phyloP scores from a whole-genome alignment of 2,329 filamentous ascomycete genomes.

The Akanthomyces uredinophilus region DNA sequence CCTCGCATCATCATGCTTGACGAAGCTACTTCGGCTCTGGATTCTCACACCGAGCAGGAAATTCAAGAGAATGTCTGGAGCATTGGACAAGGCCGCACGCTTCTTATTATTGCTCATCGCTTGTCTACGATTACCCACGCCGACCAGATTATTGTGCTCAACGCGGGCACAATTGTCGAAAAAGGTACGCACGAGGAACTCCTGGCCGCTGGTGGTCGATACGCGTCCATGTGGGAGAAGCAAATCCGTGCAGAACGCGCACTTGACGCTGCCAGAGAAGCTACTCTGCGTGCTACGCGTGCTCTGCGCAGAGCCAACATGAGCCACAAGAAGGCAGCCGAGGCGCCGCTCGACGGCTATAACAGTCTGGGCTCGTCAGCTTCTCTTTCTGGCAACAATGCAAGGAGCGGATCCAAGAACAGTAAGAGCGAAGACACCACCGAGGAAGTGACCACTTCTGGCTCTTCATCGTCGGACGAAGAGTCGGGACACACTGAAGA shows the following conservation, averaged over 20 bases:
- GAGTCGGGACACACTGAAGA: slow-evolving; percentile 32
- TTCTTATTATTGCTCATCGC: slow-evolving; percentile 91
- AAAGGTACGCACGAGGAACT: slow-evolving; percentile 75
- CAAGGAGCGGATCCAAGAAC: slow-evolving; percentile 26
- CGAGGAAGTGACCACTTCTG: slow-evolving; percentile 20
- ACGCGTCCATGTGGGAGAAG: slow-evolving; percentile 83
- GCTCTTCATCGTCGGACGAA: slow-evolving; percentile 30
- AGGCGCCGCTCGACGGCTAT: slow-evolving; percentile 42
- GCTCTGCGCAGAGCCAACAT: slow-evolving; percentile 47
- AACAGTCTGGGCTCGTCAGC: slow-evolving; percentile 42
- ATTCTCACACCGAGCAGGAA: slow-evolving; percentile 88
- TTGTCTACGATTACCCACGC: slow-evolving; percentile 81
- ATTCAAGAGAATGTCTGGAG: slow-evolving; percentile 82
- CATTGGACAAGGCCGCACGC: slow-evolving; percentile 78
- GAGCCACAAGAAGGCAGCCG: slow-evolving; percentile 32
- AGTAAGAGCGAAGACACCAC: slow-evolving; percentile 28
- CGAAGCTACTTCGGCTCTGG: slow-evolving; percentile 86
- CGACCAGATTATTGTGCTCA: slow-evolving; percentile 77
- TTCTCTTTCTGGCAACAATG: slow-evolving; percentile 33
- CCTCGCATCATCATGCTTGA: slow-evolving; percentile 89
- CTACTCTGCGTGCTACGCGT: slow-evolving; percentile 30
- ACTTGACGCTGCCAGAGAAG: slow-evolving; percentile 31
- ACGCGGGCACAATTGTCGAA: slow-evolving; percentile 71
- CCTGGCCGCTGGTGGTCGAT: slow-evolving; percentile 63
- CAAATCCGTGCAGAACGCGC: slow-evolving; percentile 75